Conservation (phyloP, 352 stramenopile species). For the Phytophthora tentaculata region DNA sequence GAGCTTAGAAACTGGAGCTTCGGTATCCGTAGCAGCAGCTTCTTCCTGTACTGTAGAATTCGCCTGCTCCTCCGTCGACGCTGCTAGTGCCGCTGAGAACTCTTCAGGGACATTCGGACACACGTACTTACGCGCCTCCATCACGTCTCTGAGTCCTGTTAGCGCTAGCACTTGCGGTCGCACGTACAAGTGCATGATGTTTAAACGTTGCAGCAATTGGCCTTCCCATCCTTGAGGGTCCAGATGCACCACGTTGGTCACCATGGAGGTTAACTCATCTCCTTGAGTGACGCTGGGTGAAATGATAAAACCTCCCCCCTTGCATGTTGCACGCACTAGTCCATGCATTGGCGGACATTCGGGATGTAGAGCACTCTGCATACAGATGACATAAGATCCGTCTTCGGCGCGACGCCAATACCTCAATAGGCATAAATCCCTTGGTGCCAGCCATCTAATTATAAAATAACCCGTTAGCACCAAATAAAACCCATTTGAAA, state of each 20-base stretch:
- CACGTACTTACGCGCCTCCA: conserved; percentile 81
- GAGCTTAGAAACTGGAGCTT: conserved; percentile 29
- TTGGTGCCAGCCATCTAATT: conserved; percentile 65
- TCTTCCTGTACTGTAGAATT: conserved; percentile 19
- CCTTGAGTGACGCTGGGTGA: conserved; percentile 42
- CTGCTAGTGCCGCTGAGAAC: conserved; percentile 53
- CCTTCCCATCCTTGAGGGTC: conserved; percentile 74
- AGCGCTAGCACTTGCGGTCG: conserved; percentile 66
- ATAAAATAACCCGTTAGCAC: conserved; percentile 11
- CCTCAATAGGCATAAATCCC: conserved; percentile 70
- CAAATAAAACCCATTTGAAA: not conserved
- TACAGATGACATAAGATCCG: conserved; percentile 78
- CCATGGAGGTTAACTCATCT: conserved; percentile 69
- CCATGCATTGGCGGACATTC: conserved; percentile 73
- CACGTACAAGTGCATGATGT: conserved; percentile 62
- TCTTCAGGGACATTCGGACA: conserved; percentile 72
- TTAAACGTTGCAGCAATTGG: conserved; percentile 62
- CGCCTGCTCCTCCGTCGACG: conserved; percentile 38
- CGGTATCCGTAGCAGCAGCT: conserved; percentile 20
- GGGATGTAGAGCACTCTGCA: conserved; percentile 77
- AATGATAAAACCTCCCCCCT: conserved; percentile 70
- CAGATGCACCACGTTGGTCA: conserved; percentile 76
- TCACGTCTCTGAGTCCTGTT: conserved; percentile 66
- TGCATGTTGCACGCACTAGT: conserved; percentile 65
- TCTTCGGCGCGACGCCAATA: conserved; percentile 79